Evolutionary conservation across 2,329 filamentous ascomycete species (phyloP), one percentile per base, ranked within the genome.

Genomic region (Apiospora koreana): DNA sequence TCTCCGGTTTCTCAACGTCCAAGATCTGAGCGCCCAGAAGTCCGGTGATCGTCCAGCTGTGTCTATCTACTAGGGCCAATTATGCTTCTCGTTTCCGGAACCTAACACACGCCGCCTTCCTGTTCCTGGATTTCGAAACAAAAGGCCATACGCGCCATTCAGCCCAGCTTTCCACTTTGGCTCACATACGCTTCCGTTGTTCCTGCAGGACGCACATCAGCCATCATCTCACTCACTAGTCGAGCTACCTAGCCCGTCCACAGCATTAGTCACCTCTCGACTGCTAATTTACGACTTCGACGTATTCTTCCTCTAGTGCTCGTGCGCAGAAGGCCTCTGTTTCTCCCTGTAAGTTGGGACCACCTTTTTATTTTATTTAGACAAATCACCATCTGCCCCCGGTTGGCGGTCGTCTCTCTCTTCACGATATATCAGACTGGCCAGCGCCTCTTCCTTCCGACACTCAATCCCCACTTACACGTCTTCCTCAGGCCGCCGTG

Each of bases 61-160:
- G 68, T 70, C 74, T 71, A 67, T 69, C 54, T 62, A 62, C 28
- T 73, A 70, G 74, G 71, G 73, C 72, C 74, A 73, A 76, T 74
- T 76, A 73, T 77, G 76, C 74, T 75, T 74, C 74, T 76, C 74
- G 76, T 75, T 75, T 76, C 76, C 76, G 76, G 78, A 79, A 77
- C 78, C 74, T 77, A 78, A 78, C 71, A 76, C 76, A 77, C 74
- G 74, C 75, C 75, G 73, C 73, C 73, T 72, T 74, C 74, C 71
- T 64, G 67, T 75, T 75, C 75, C 76, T 76, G 73, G 74, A 78
- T 75, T 75, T 78, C 77, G 78, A 80, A 79, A 78, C 77, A 73
- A 73, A 74, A 76, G 73, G 72, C 74, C 75, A 68, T 69, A 66
- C 48, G 48, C 67, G 64, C 48, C 68, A 65, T 38, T 65, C 67